Conservation (phyloP, 208 protist species). For the Angomonas deanei region DNA sequence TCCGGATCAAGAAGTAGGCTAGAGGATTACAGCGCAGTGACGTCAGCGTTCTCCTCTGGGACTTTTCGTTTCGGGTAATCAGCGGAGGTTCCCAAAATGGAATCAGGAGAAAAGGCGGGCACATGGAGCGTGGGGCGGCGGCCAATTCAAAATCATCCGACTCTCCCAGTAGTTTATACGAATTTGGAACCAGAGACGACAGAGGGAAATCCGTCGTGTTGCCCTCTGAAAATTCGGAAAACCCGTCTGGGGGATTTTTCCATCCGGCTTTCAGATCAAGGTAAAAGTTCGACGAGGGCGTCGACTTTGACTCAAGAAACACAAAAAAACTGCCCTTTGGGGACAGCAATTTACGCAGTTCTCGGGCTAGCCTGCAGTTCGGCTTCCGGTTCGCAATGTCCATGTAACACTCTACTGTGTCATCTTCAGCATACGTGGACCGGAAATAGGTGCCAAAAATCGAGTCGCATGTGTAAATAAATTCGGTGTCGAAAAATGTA, state of each 20-base stretch:
- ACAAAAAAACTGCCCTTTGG: constrained; percentile 55
- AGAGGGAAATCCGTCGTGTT: constrained; percentile 58
- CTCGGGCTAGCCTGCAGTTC: constrained; percentile 38
- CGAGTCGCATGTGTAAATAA: constrained; percentile 61
- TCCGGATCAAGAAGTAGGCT: constrained; percentile 67
- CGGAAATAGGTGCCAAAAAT: constrained; percentile 47
- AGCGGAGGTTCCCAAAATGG: constrained; percentile 82
- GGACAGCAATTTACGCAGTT: constrained; percentile 55
- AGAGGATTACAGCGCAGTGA: constrained; percentile 70
- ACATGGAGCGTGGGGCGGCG: constrained; percentile 33
- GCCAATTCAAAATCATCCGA: constrained; percentile 43
- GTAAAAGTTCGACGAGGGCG: constrained; percentile 42
- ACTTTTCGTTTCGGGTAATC: constrained; percentile 58
- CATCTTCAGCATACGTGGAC: constrained; percentile 5
- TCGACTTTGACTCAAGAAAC: constrained; percentile 61
- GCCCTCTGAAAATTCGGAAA: constrained; percentile 1
- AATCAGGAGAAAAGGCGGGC: constrained; percentile 52
- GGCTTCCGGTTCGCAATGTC: constrained; percentile 62
- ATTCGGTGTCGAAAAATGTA: constrained; percentile 55
- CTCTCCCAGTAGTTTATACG: constrained; percentile 56
- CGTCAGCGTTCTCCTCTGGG: constrained; percentile 45
- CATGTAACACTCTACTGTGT: constrained; percentile 53
- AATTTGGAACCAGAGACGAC: constrained; percentile 39
- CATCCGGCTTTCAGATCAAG: constrained; percentile 36
- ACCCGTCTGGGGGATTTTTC: constrained; percentile 28